A percentile compares a stretch with the other conserved stretches of the same genome.
Conservation (phyloP, 495 filamentous ascomycete species). For the Lasiosphaeria hispida region DNA sequence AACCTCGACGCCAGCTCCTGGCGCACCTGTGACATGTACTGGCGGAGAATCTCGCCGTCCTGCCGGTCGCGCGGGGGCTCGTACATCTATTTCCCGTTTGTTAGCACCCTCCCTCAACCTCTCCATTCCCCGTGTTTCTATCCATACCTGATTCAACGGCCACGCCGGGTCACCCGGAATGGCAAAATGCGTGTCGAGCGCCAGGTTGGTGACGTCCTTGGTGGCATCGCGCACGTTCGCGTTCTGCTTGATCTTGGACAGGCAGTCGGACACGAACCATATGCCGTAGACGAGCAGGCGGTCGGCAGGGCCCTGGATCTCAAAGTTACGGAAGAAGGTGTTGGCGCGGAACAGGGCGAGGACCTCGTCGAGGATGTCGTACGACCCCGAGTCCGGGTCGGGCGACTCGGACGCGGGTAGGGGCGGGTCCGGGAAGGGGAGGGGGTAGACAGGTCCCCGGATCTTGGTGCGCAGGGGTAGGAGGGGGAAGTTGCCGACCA, state of each 20-base stretch:
- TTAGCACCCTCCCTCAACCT: constrained; percentile 6
- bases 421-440: constrained; percentile 57
- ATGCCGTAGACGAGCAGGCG: constrained; percentile 95
- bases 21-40: constrained; percentile 87
- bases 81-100: constrained; percentile 44
- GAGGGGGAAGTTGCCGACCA: constrained; percentile 86
- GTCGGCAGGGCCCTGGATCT: constrained; percentile 96
- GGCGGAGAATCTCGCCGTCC: constrained; percentile 80
- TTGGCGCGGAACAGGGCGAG: constrained; percentile 93
- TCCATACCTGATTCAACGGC: constrained; percentile 79
- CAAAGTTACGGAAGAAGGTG: constrained; percentile 98
- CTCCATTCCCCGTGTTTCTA: neutral
- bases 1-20: constrained; percentile 84
- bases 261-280: constrained; percentile 83
- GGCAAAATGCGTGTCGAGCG: constrained; percentile 83
- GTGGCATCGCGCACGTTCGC: constrained; percentile 50
- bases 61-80: constrained; percentile 75
- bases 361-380: constrained; percentile 93
- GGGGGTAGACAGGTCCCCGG: constrained; percentile 85
- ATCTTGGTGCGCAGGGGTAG: constrained; percentile 89
- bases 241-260: constrained; percentile 75
- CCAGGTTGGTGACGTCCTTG: constrained; percentile 56
- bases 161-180: constrained; percentile 94
- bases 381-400: constrained; percentile 79
- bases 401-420: constrained; percentile 69